Percentiles rank a stretch among this genome's conserved stretches.
phyloP scores from a whole-genome alignment of 1,284 basidiomycete genomes.

The Ceratobasidium sp. region DNA sequence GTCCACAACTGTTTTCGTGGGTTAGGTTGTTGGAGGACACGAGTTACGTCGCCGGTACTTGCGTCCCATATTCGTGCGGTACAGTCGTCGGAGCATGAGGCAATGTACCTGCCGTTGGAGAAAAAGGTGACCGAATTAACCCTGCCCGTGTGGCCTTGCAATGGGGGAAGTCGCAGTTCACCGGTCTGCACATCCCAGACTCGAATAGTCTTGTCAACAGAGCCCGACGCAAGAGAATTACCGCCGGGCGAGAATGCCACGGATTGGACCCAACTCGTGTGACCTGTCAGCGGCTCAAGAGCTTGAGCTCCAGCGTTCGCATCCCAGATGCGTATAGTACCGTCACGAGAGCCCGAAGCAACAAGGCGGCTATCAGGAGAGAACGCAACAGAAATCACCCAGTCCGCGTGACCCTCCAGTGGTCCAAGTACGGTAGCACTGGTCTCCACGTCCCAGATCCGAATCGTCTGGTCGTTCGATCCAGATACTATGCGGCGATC shows the following conservation, averaged over 20 bases:
- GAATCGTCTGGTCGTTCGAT: slow-evolving; percentile 21
- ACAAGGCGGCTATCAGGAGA: neutral
- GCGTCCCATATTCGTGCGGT: too few species aligned
- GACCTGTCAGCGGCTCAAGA: neutral
- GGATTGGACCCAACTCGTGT: neutral
- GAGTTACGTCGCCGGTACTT: too few species aligned
- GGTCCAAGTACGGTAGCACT: neutral
- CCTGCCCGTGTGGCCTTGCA: too few species aligned
- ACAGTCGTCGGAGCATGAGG: too few species aligned
- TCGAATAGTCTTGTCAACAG: too few species aligned
- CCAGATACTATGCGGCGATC: slow-evolving; percentile 14
- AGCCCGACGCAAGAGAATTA: too few species aligned
- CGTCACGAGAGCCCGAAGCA: neutral
- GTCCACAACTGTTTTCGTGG: too few species aligned
- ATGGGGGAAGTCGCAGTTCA: too few species aligned
- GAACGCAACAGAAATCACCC: neutral
- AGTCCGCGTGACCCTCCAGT: neutral
- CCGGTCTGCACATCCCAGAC: too few species aligned
- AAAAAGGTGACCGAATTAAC: too few species aligned
- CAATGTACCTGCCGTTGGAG: too few species aligned
- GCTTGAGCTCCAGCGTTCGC: neutral
- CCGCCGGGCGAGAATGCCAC: slow-evolving; percentile 10
- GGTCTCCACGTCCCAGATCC: slow-evolving; percentile 22
- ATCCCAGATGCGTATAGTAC: neutral
- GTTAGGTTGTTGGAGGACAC: too few species aligned